Base-by-base conservation (phyloP, 768 basidiomycete genomes). In the Tulasnella sp. region DNA sequence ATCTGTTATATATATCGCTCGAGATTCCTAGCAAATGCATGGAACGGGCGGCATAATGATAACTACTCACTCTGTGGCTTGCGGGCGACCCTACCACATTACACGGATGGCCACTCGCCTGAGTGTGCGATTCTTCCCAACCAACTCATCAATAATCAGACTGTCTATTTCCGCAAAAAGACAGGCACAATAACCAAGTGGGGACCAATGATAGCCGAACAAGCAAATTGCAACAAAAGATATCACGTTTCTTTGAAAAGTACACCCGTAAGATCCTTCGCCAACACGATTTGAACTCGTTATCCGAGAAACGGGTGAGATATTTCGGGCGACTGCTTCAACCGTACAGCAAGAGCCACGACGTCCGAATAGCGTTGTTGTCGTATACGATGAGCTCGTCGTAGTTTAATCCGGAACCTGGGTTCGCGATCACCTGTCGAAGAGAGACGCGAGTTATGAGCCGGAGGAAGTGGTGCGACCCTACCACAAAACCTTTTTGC, bases 331-430 rank as follows among this genome's bases (percentile, higher is more conserved):
- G n/a, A 71, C 39, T 74, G 40, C 36, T 39, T 74, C 42, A n/a
- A 3, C 92, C 91, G 80, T 92, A 93, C 84, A 92, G 87, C 39
- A 93, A 89, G 42, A 93, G 86, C 83, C 90, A 93, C 21, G 92
- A 91, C 8, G 92, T 92, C 62, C 92, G 85, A 77, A 93, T 92
- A 2, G 92, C 92, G 80, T 93, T 90, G 84, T 93, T 91, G 71
- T 86, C 85, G 82, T 93, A 93, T 40, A 93, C 91, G 16, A 93
- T 88, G 27, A 92, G 84, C 82, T 93, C 92, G 82, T 93, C 92
- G 74, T 93, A 90, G 82, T 93, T 93, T 40, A 93, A 84, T 73
- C 88, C 88, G 39, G 89, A 91, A 18, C 76, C 76, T 1, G 76
- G 48, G 58, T 77, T 77, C 16, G 76, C 76, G 36, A 77, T 77